These are phyloP conservation scores for Quercus phellos DNA, from an alignment of 331 rosid species.

Conservation along the genomic window DNA sequence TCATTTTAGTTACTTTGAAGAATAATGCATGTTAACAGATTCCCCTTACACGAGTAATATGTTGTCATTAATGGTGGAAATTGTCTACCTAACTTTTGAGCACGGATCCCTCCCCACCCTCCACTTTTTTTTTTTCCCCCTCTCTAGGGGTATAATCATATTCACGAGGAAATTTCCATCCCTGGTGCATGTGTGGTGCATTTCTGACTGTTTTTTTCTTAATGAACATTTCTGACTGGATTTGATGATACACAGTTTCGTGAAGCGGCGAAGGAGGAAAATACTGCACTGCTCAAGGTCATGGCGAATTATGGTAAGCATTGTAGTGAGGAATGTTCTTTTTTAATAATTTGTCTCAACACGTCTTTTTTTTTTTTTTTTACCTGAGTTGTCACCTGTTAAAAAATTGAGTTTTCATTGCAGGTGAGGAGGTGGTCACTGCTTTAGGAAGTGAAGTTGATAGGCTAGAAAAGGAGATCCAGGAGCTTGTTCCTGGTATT, in stretches of 20 bases:
- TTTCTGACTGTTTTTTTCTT: not conserved
- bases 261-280: conserved; percentile 56
- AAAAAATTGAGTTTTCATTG: not conserved
- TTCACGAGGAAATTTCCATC: too few relatives aligned
- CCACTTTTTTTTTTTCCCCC: too few relatives aligned
- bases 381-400: not conserved
- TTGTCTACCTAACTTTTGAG: not conserved
- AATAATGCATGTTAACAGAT: not conserved
- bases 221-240: not conserved
- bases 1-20: not conserved
- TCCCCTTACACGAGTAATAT: not conserved
- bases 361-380: not conserved
- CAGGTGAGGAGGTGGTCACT: conserved; percentile 96
- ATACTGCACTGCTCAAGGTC: conserved; percentile 1
- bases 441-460: conserved; percentile 98
- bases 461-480: conserved; percentile 91
- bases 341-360: conserved; percentile 12
- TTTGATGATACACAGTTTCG: conserved; percentile 51
- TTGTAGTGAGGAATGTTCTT: not conserved
- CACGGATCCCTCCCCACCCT: not conserved
- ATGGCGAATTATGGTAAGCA: not conserved
- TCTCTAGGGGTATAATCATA: not conserved
- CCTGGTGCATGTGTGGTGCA: not conserved
- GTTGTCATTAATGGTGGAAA: not conserved
- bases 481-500: conserved; percentile 86